phyloP scores from a whole-genome alignment of 208 protist species.

The Polymyxa betae region DNA sequence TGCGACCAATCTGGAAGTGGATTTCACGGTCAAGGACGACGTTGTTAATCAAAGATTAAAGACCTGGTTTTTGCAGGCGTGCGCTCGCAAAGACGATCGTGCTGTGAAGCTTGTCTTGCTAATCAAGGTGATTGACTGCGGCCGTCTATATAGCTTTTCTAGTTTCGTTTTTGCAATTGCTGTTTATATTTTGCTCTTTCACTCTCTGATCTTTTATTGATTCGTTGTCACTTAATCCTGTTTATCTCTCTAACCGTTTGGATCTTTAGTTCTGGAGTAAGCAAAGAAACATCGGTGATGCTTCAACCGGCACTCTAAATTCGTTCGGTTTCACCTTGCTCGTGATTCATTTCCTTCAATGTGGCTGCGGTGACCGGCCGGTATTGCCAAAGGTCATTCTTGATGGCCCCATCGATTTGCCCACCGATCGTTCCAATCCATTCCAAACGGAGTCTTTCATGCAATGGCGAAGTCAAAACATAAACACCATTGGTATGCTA shows the following conservation, averaged over 20 bases:
- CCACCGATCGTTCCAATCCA: background rate
- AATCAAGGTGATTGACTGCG: constrained; percentile 28
- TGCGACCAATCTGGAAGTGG: background rate
- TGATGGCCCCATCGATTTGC: background rate
- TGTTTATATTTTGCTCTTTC: background rate
- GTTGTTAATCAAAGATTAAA: background rate
- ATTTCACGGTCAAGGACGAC: constrained; percentile 43
- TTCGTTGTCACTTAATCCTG: background rate
- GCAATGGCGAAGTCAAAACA: background rate
- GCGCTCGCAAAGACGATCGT: background rate
- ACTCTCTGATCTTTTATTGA: background rate
- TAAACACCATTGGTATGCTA: background rate
- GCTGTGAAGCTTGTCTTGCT: background rate
- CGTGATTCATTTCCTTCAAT: constrained; percentile 6
- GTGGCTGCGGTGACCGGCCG: background rate
- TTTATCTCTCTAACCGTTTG: background rate
- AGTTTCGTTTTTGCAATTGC: background rate
- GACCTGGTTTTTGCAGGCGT: background rate
- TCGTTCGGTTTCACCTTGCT: constrained; percentile 29
- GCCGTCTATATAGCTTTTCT: background rate
- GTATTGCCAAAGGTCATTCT: background rate
- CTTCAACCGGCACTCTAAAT: background rate
- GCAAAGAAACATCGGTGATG: background rate
- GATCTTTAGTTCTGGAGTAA: constrained; percentile 42
- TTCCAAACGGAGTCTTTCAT: constrained; percentile 1